These are phyloP conservation scores for Coniochaeta sp. DNA, from an alignment of 2,329 filamentous ascomycete genomes.

Conservation along the genomic window DNA sequence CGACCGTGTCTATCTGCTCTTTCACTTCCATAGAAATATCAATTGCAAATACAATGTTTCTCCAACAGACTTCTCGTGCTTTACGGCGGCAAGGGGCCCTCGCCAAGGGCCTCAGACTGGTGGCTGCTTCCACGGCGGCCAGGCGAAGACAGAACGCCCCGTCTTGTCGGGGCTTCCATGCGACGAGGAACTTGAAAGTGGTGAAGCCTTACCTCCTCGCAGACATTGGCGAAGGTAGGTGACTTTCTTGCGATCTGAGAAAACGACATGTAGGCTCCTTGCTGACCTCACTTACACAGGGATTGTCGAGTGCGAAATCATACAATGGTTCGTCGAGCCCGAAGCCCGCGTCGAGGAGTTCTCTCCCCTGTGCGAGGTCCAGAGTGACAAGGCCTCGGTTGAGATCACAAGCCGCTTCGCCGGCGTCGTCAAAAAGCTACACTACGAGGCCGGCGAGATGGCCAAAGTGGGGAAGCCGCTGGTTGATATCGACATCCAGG, in stretches of 20 bases:
- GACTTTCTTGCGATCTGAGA: slow-evolving; percentile 67
- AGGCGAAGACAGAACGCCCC: background rate
- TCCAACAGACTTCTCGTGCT: slow-evolving; percentile 42
- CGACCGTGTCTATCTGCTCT: background rate
- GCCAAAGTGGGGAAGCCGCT: slow-evolving; percentile 91
- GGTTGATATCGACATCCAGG: slow-evolving; percentile 89
- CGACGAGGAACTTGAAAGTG: slow-evolving; percentile 39
- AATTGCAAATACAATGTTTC: slow-evolving; percentile 39
- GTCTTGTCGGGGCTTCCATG: slow-evolving; percentile 40
- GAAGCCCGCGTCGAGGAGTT: slow-evolving; percentile 96
- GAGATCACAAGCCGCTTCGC: slow-evolving; percentile 95
- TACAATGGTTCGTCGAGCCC: slow-evolving; percentile 98
- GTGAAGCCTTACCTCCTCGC: slow-evolving; percentile 77
- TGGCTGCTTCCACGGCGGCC: background rate
- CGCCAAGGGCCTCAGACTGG: slow-evolving; percentile 24
- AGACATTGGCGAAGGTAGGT: slow-evolving; percentile 76
- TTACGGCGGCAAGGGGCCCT: slow-evolving; percentile 44
- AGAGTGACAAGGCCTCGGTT: slow-evolving; percentile 88
- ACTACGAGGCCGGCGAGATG: slow-evolving; percentile 95
- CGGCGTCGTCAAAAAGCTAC: slow-evolving; percentile 89
- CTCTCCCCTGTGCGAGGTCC: slow-evolving; percentile 94
- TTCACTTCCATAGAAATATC: background rate
- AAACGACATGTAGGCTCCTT: slow-evolving; percentile 35
- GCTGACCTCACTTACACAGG: slow-evolving; percentile 44
- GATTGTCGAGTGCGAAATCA: slow-evolving; percentile 97